These are phyloP conservation scores for Penicillium sp. DNA, from an alignment of 2,329 filamentous ascomycete species.

Conservation along the genomic window DNA sequence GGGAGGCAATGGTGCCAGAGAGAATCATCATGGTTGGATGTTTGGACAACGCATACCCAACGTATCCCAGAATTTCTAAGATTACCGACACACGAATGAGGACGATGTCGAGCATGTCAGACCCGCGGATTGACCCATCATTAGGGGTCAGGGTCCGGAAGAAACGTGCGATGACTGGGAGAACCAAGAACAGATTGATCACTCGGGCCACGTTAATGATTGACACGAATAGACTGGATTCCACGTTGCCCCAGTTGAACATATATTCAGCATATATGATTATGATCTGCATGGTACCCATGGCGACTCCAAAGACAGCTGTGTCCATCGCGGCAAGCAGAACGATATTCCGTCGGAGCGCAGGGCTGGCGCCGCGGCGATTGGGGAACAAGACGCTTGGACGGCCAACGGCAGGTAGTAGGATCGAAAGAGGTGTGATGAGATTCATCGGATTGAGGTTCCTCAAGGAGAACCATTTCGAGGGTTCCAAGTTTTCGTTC, in stretches of 20 bases:
- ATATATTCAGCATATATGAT: conserved; percentile 80
- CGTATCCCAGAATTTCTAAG: conserved; percentile 75
- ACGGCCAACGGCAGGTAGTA: conserved; percentile 64
- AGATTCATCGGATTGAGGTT: conserved; percentile 64
- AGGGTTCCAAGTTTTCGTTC: conserved; percentile 36
- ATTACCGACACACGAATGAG: conserved; percentile 75
- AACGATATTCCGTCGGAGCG: conserved; percentile 78
- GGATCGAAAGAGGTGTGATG: conserved; percentile 74
- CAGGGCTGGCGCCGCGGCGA: conserved; percentile 62
- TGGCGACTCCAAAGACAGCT: conserved; percentile 77
- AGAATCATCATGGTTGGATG: conserved; percentile 68
- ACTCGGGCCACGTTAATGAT: conserved; percentile 79
- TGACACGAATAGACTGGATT: conserved; percentile 80
- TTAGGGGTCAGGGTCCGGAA: conserved; percentile 57
- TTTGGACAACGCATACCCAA: conserved; percentile 73
- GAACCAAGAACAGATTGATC: conserved; percentile 70
- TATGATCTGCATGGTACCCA: conserved; percentile 80
- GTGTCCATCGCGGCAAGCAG: conserved; percentile 80
- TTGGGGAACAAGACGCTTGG: conserved; percentile 34
- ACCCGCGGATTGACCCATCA: conserved; percentile 64
- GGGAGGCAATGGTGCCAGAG: conserved; percentile 72
- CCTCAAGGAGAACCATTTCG: conserved; percentile 35
- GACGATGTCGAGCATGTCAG: conserved; percentile 76
- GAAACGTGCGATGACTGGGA: conserved; percentile 77
- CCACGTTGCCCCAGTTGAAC: conserved; percentile 81